Base-by-base conservation (phyloP, 2,329 filamentous ascomycete genomes). In the Sporothrix dimorphospora region DNA sequence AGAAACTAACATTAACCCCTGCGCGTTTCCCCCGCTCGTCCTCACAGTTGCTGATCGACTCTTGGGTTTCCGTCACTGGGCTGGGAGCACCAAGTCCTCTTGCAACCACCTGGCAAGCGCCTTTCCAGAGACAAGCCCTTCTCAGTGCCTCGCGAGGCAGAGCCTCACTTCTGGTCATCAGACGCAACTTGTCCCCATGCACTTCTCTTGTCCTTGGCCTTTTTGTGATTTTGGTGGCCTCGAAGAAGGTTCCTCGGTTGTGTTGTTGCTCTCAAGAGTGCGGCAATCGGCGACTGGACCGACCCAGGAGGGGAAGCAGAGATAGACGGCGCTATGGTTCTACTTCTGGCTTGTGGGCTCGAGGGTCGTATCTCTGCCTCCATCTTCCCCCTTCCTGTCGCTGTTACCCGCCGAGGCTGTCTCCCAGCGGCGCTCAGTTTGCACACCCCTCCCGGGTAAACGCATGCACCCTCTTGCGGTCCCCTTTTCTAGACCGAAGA, bases 391-490 rank as follows among this genome's bases (percentile, higher is more conserved):
- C 55, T 34, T 11, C n/a, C n/a, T n/a, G n/a, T 61, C 57, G 9
- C 57, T 21, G 57, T 9, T 42, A 61, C 57, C 57, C 57, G 57
- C 57, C 57, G 57, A 63, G 57, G 57, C 57, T 63, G 38, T 24
- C 53, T 30, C 34, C 6, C n/a, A 38, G 19, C 57, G 57, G 19
- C 57, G 7, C 30, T 38, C 55, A 19, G n/a, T 38, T 59, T 61
- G 9, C 30, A 61, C 57, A 24, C 30, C 57, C 38, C 57, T 38
- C 5, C 57, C 38, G 57, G 34, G 38, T 42, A 63, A 42, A 63
- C 57, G 38, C 57, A 42, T 63, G 57, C 38, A 63, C 2, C 11
- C 38, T 42, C 11, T 4, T 7, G 57, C 38, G 3, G n/a, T 63
- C 24, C 57, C 6, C 14, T 27, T 42, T 24, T 63, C 11, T 42